These are phyloP conservation scores for Adenanthera pavonina DNA, from an alignment of 306 rosid species.

Conservation along the genomic window DNA sequence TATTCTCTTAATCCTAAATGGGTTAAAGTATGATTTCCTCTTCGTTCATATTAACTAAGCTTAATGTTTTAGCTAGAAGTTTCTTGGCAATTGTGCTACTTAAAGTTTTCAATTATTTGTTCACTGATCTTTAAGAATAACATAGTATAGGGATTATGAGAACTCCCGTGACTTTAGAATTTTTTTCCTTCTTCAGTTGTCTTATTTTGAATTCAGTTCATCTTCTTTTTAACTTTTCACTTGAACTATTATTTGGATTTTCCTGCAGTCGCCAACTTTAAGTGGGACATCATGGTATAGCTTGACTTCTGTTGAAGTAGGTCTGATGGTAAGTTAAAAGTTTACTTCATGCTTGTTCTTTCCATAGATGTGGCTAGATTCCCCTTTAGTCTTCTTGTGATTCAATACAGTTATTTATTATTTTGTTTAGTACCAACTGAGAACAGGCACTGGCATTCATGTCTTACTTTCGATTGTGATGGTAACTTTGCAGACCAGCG, in stretches of 20 bases:
- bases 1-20: neutral
- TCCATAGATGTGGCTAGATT: slow-evolving; percentile 28
- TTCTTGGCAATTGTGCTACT: neutral
- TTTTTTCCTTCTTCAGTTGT: neutral
- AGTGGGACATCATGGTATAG: slow-evolving; percentile 90
- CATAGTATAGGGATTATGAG: neutral
- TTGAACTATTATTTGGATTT: neutral
- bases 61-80: neutral
- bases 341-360: slow-evolving; percentile 27
- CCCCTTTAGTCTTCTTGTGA: neutral
- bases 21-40: slow-evolving; percentile 5
- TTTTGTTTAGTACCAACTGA: slow-evolving; percentile 20
- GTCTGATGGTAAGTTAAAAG: slow-evolving; percentile 79
- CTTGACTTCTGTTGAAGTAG: slow-evolving; percentile 75
- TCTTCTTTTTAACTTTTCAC: slow-evolving; percentile 29
- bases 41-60: neutral
- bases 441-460: slow-evolving; percentile 8
- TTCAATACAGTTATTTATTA: slow-evolving; percentile 6
- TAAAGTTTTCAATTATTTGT: neutral
- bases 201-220: neutral
- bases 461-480: slow-evolving; percentile 31
- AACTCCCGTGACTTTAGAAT: neutral
- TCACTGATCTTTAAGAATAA: neutral
- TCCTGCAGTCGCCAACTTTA: slow-evolving; percentile 72
- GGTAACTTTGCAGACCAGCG: slow-evolving; percentile 81